These are phyloP conservation scores for Angophora floribunda DNA, from an alignment of 345 rosid species.

Conservation along the genomic window DNA sequence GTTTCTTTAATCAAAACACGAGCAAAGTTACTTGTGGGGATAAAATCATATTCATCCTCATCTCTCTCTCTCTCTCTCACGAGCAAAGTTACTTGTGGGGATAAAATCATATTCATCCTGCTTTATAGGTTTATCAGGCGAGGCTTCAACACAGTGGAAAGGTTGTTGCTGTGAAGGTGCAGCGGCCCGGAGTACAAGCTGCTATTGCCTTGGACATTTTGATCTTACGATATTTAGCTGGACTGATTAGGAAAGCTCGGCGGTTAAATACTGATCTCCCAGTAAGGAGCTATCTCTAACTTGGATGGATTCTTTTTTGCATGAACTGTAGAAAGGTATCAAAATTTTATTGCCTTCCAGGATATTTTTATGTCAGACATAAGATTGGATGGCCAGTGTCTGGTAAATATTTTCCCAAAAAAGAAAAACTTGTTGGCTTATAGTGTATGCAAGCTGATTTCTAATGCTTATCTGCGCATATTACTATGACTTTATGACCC, in stretches of 20 bases:
- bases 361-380: background rate
- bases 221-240: constrained; percentile 71
- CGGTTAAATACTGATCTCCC: constrained; percentile 81
- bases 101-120: background rate
- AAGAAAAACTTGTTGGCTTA: background rate
- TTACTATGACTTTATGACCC: background rate
- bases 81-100: background rate
- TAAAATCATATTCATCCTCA: background rate
- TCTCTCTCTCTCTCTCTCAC: background rate
- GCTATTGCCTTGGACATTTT: constrained; percentile 84
- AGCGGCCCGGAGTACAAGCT: constrained; percentile 93
- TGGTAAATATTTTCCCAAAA: background rate
- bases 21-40: background rate
- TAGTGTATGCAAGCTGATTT: background rate
- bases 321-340: background rate
- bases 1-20: background rate
- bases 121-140: constrained; percentile 75
- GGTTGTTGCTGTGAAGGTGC: constrained; percentile 90
- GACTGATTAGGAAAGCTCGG: constrained; percentile 53
- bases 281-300: constrained; percentile 22
- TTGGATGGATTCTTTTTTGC: background rate
- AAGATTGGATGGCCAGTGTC: background rate
- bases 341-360: background rate
- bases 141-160: constrained; percentile 54
- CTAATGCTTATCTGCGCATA: background rate